Evolutionary conservation across 2,329 filamentous ascomycete species (phyloP).

Genomic region (Didymella pomorum): DNA sequence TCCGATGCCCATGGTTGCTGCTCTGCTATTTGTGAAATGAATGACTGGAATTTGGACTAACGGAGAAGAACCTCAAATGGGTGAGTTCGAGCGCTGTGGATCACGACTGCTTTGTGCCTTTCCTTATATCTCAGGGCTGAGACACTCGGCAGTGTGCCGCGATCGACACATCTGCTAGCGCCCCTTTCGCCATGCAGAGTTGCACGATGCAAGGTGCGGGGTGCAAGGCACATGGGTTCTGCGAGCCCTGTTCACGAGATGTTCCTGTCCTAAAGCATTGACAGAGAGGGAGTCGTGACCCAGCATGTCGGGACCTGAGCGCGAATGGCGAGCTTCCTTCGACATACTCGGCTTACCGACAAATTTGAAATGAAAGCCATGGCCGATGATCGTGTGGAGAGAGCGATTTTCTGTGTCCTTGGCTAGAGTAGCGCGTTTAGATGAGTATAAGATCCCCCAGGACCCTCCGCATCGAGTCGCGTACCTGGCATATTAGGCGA

Average conservation of each 20-base stretch:
- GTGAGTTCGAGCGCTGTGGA: background rate
- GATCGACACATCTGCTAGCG: background rate
- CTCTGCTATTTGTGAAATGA: background rate
- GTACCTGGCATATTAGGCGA: background rate
- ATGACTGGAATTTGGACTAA: background rate
- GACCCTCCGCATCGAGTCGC: background rate
- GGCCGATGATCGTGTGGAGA: background rate
- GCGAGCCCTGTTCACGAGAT: background rate
- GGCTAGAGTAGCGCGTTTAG: background rate
- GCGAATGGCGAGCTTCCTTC: conserved; percentile 1
- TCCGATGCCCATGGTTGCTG: background rate
- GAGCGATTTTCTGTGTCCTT: background rate
- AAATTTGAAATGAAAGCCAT: background rate
- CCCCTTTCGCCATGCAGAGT: conserved; percentile 3
- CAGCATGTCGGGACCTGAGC: background rate
- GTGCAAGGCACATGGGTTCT: background rate
- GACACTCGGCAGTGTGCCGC: background rate
- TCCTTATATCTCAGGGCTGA: conserved; percentile 1
- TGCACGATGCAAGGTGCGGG: background rate
- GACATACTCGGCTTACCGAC: background rate
- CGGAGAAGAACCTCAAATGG: background rate
- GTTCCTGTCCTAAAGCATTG: background rate
- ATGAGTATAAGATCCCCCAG: background rate
- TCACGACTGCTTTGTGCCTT: background rate
- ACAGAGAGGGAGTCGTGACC: background rate